Conservation (phyloP, 345 rosid species). For the Hevea brasiliensis region DNA sequence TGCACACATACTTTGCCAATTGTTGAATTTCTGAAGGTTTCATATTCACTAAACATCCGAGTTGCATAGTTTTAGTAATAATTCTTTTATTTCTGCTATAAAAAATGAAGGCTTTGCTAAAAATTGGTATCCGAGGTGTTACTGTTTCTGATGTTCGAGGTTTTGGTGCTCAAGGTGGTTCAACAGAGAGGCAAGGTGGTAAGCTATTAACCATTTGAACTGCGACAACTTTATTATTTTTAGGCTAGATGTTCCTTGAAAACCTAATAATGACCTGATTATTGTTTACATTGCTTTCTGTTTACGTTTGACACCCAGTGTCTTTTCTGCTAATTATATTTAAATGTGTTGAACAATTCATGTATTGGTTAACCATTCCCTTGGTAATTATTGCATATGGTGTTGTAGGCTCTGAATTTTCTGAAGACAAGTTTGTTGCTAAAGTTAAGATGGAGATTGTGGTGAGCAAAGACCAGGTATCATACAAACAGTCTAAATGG, state of each 20-base stretch:
- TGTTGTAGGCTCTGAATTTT: constrained; percentile 77
- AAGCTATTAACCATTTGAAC: constrained; percentile 25
- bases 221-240: background rate
- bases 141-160: constrained; percentile 89
- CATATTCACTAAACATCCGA: background rate
- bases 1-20: background rate
- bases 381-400: constrained; percentile 9
- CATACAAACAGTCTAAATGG: constrained; percentile 4
- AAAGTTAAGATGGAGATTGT: constrained; percentile 93
- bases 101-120: constrained; percentile 56
- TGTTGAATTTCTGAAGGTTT: constrained; percentile 1
- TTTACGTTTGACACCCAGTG: background rate
- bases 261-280: background rate
- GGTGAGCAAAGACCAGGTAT: constrained; percentile 78
- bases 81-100: constrained; percentile 19
- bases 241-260: background rate
- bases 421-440: constrained; percentile 79
- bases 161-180: constrained; percentile 89
- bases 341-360: background rate
- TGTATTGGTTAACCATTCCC: background rate
- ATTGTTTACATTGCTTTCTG: background rate
- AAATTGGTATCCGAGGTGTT: constrained; percentile 85
- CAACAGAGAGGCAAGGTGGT: constrained; percentile 84
- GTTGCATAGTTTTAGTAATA: background rate
- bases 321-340: background rate